Evolutionary conservation across 2,329 filamentous ascomycete species (phyloP).

Genomic region (Fusarium verrucosum): DNA sequence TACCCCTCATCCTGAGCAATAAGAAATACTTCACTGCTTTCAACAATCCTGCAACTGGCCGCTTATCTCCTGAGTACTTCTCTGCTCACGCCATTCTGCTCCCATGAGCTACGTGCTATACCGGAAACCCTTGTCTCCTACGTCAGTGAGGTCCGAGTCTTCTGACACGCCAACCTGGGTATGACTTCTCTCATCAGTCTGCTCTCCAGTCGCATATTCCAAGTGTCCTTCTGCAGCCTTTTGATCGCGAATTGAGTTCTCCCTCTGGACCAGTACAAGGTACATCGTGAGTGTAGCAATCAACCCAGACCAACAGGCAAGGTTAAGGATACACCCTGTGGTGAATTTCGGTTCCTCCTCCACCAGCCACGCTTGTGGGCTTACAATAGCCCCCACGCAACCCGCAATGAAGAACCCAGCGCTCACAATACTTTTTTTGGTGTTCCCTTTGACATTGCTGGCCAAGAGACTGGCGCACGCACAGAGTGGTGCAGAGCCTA

Average conservation of each 20-base stretch:
- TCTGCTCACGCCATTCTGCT: neutral
- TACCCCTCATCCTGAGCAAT: neutral
- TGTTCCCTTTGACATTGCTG: conserved; percentile 46
- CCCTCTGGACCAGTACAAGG: conserved; percentile 1
- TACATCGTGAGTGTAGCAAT: conserved; percentile 19
- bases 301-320: conserved; percentile 30
- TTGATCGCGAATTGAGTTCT: conserved; percentile 21
- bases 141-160: conserved; percentile 40
- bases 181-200: conserved; percentile 1
- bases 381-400: conserved; percentile 41
- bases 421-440: conserved; percentile 42
- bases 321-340: conserved; percentile 34
- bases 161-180: conserved; percentile 11
- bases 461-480: conserved; percentile 37
- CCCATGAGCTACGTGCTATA: conserved; percentile 30
- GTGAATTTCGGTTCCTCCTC: conserved; percentile 6
- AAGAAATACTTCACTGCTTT: neutral
- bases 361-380: conserved; percentile 38
- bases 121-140: conserved; percentile 38
- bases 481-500: conserved; percentile 31
- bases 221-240: conserved; percentile 2
- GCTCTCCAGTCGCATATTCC: conserved; percentile 5
- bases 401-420: conserved; percentile 43
- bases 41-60: neutral
- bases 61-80: neutral